Base-by-base conservation (phyloP, 257 asterid genomes). In the Catharanthus roseus region DNA sequence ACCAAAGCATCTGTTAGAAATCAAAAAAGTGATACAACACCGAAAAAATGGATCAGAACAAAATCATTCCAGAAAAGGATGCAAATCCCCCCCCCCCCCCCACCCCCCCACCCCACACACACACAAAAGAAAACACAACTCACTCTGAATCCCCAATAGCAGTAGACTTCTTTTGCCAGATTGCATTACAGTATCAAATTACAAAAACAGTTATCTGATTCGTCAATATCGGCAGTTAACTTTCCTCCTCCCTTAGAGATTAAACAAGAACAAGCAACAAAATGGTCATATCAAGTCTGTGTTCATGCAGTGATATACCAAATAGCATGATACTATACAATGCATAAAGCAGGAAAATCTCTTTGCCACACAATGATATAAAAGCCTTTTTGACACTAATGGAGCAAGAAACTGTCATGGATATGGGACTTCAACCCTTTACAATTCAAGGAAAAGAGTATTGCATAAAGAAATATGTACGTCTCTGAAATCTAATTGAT, bases 401-500 rank as follows among this genome's bases (percentile, higher is more conserved):
- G 29, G n/a, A 12, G 56, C 24, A 26, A 34, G 33, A 51, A 54
- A 50, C n/a, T 24, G 33, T 50, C 65, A 39, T 38, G 10, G 33
- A 73, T 50, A 54, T 67, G 34, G 42, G 26, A 24, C 26, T 63
- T 21, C 26, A 31, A 51, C 45, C 19, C 34, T n/a, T 50, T 26
- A 16, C 7, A 62, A 51, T 10, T 44, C 57, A 65, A 65, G 47
- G 42, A 5, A n/a, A 74, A 57, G 51, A 15, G 69, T 39, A 34
- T 12, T 4, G 44, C 44, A 28, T 0, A 18, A 34, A 38, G 72
- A 64, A 44, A 38, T 18, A 47, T n/a, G n/a, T n/a, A n/a, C n/a
- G n/a, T n/a, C 24, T 5, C 60, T 51, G 56, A 69, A 41, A 69
- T 42, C 21, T 70, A 76, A 67, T 49, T 49, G 61, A 41, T n/a